These are phyloP conservation scores for Linnemannia schmuckeri DNA, from an alignment of 192 early-diverging fungal species.

Conservation along the genomic window DNA sequence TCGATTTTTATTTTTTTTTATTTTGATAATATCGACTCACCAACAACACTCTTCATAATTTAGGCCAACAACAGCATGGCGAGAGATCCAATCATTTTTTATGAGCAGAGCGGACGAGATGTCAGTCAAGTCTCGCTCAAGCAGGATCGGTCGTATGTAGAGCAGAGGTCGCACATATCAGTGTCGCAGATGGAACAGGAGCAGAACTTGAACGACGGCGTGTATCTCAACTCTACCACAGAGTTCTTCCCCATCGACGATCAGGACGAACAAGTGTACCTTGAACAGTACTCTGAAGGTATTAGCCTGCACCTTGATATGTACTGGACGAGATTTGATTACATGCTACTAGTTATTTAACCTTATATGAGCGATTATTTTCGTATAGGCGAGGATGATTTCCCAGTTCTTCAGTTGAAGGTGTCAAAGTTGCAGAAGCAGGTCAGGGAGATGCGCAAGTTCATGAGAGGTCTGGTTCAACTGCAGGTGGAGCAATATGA, in stretches of 20 bases:
- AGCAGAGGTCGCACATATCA: slow-evolving; percentile 34
- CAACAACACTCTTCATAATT: neutral
- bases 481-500: slow-evolving; percentile 54
- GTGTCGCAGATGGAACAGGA: slow-evolving; percentile 13
- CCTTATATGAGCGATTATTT: neutral
- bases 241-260: slow-evolving; percentile 54
- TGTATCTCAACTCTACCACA: slow-evolving; percentile 46
- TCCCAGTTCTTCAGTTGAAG: slow-evolving; percentile 44
- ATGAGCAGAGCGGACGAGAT: slow-evolving; percentile 15
- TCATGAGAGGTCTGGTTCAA: slow-evolving; percentile 51
- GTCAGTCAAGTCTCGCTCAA: slow-evolving; percentile 19
- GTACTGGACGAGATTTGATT: too few relatives aligned
- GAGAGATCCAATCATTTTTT: neutral
- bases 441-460: slow-evolving; percentile 54
- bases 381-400: slow-evolving; percentile 34
- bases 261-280: slow-evolving; percentile 52
- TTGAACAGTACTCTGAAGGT: slow-evolving; percentile 53
- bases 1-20: neutral
- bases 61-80: slow-evolving; percentile 5
- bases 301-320: neutral
- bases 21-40: neutral
- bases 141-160: slow-evolving; percentile 42
- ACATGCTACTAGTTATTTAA: neutral
- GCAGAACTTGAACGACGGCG: slow-evolving; percentile 16
- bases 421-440: slow-evolving; percentile 52